Evolutionary conservation across 257 asterid species (phyloP), one percentile per base, ranked within the genome.

Genomic region (Salvia splendens): DNA sequence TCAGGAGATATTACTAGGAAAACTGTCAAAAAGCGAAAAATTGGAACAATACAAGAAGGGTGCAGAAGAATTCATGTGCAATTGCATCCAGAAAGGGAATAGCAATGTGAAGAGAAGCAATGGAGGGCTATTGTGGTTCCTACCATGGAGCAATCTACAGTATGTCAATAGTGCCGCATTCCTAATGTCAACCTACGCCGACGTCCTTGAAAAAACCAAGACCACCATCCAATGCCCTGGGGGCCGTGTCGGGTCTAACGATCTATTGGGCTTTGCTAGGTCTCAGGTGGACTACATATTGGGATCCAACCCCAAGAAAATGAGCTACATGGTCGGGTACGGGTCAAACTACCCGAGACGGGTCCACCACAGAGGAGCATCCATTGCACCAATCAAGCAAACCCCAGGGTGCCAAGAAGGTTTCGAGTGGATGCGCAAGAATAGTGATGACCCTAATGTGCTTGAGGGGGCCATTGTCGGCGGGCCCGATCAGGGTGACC

Each of bases 401-500:
- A 65, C 70, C 12, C 9, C 36, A 3, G 45, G 64, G 0, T 88
- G 96, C 72, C 43, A 77, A 14, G 79, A 66, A 0, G 91, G 94
- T n/a, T 84, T 64, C 30, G 2, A 33, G 33, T 89, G 91, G 89
- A 80, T 64, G 11, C 16, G 83, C 8, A 83, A 2, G 57, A 45
- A 77, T 6, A 77, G 80, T 3, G 81, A 80, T 4, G 84, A 86
- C 63, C 91, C 93, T 15, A 88, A 86, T 53, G 67, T 82, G 6
- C 16, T 88, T 2, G 65, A 70, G 1, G 96, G 96, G 10, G 93
- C 93, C 3, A 67, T 86, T 0, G 91, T 86, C 1, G 96, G 96
- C 2, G 96, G 93, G 11, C 93, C 91, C 0, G 70, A 81, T 73
- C 64, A 42, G 48, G 54, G 41, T 7, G 93, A 88, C 56, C 4